Percentiles rank a stretch among this genome's conserved stretches.
Evolutionary conservation across 2,329 filamentous ascomycete species (phyloP).

Genomic region (Penicillium frequentans): DNA sequence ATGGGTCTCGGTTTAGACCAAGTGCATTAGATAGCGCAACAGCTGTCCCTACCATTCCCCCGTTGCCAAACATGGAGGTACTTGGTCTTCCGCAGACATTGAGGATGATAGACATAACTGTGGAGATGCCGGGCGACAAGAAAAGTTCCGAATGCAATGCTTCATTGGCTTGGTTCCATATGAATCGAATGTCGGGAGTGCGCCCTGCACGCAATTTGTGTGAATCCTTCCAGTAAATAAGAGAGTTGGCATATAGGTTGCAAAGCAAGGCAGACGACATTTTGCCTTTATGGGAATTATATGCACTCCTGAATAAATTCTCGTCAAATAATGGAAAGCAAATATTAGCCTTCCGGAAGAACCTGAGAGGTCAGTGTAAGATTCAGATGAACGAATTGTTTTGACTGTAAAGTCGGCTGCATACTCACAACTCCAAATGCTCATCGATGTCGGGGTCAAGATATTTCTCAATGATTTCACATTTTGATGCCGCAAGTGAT

Average conservation of each 20-base stretch:
- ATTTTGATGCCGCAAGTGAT: slow-evolving; percentile 4
- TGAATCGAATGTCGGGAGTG: slow-evolving; percentile 54
- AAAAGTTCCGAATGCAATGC: slow-evolving; percentile 57
- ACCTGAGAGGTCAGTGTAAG: slow-evolving; percentile 34
- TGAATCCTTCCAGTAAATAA: slow-evolving; percentile 53
- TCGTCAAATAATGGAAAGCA: slow-evolving; percentile 58
- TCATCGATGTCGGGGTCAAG: slow-evolving; percentile 25
- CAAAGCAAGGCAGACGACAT: slow-evolving; percentile 55
- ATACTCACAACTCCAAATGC: slow-evolving; percentile 1
- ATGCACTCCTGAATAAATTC: slow-evolving; percentile 46
- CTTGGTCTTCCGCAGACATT: slow-evolving; percentile 58
- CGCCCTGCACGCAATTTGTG: slow-evolving; percentile 35
- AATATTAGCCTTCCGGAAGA: slow-evolving; percentile 51
- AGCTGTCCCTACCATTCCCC: slow-evolving; percentile 51
- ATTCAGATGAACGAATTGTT: not conserved
- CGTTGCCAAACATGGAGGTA: slow-evolving; percentile 57
- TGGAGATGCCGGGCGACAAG: slow-evolving; percentile 54
- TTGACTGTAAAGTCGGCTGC: too few species aligned
- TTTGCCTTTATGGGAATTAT: slow-evolving; percentile 37
- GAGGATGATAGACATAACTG: slow-evolving; percentile 53
- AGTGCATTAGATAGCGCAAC: slow-evolving; percentile 56
- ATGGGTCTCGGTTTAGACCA: slow-evolving; percentile 56
- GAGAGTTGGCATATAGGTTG: slow-evolving; percentile 52
- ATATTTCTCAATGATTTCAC: slow-evolving; percentile 52
- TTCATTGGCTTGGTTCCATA: slow-evolving; percentile 59